Evolutionary conservation across 352 stramenopile species (phyloP).

Genomic region (Phytophthora fragariae): DNA sequence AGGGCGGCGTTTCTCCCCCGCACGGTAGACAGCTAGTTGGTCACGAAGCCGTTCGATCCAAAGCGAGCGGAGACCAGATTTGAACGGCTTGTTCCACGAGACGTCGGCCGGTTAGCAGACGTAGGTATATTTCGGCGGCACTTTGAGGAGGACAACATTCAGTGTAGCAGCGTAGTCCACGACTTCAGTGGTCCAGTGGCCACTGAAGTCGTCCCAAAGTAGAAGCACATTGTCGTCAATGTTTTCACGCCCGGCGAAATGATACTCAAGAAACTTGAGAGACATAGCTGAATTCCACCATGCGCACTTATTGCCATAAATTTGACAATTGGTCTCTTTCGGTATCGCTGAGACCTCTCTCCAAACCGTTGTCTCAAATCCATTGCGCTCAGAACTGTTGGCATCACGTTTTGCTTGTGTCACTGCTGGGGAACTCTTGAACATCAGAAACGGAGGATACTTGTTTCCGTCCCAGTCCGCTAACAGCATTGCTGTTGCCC

Average conservation of each 20-base stretch:
- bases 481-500: no score
- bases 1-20: no score
- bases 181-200: not conserved
- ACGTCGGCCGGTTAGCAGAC: no score
- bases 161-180: no score
- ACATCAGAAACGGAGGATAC: no score
- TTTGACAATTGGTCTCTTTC: not conserved
- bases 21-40: not conserved
- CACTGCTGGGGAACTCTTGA: no score
- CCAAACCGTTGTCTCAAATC: no score
- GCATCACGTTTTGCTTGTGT: no score
- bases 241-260: not conserved
- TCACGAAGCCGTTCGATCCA: not conserved
- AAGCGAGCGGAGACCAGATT: not conserved
- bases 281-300: not conserved
- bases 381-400: no score
- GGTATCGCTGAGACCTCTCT: not conserved
- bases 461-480: no score
- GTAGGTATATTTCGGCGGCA: not conserved
- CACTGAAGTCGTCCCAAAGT: not conserved
- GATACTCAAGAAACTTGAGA: not conserved
- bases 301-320: not conserved
- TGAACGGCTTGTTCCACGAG: not conserved
- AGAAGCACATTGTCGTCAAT: slow-evolving; percentile 1
- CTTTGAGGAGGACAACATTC: not conserved